Evolutionary conservation across 495 filamentous ascomycete species (phyloP).

Genomic region (Jackrogersella multiformis): DNA sequence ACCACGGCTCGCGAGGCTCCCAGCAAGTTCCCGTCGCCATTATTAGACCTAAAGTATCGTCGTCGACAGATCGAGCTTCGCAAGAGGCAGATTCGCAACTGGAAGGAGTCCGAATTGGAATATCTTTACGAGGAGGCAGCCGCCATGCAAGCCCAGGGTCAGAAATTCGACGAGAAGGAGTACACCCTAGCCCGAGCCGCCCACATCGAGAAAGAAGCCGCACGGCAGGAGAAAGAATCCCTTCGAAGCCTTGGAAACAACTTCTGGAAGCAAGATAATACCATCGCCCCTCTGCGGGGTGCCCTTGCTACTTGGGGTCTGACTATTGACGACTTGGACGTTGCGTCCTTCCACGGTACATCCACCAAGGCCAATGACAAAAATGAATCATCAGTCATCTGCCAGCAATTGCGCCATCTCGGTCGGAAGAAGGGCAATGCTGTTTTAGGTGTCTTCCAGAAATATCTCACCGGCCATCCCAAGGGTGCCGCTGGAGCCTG

Average conservation of each 20-base stretch:
- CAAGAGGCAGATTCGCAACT: constrained; percentile 89
- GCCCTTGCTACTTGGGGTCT: constrained; percentile 97
- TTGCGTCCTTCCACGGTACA: constrained; percentile 98
- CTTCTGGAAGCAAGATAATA: constrained; percentile 96
- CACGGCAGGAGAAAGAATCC: constrained; percentile 89
- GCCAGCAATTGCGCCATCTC: constrained; percentile 94
- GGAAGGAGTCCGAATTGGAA: constrained; percentile 93
- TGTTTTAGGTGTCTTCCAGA: constrained; percentile 97
- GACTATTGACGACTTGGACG: constrained; percentile 92
- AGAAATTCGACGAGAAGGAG: constrained; percentile 77
- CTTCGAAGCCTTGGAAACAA: constrained; percentile 91
- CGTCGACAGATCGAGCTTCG: constrained; percentile 92
- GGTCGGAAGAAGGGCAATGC: constrained; percentile 96
- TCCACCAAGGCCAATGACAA: constrained; percentile 99
- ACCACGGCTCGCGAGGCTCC: constrained; percentile 94
- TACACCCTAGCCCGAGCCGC: constrained; percentile 85
- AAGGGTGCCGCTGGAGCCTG: constrained; percentile 99
- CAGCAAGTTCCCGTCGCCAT: constrained; percentile 90
- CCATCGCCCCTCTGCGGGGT: constrained; percentile 93
- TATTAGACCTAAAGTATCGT: constrained; percentile 96
- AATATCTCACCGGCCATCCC: constrained; percentile 97
- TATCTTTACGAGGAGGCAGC: constrained; percentile 91
- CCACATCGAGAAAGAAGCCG: constrained; percentile 90
- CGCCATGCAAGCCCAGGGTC: constrained; percentile 85
- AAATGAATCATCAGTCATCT: constrained; percentile 98